These are phyloP conservation scores for Rozella allomycis DNA, from an alignment of 371 early-diverging fungal species.

Conservation along the genomic window DNA sequence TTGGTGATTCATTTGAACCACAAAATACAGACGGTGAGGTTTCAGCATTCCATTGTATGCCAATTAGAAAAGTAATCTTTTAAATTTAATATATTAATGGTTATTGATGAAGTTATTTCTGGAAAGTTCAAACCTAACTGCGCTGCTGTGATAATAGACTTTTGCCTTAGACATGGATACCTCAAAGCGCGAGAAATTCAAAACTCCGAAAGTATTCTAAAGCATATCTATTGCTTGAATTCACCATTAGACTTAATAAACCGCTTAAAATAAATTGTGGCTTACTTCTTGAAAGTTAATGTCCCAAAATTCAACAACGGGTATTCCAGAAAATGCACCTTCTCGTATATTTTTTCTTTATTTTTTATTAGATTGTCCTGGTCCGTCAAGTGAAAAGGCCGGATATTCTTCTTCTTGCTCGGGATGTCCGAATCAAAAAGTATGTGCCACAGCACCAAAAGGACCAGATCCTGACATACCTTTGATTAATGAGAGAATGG, in stretches of 20 bases:
- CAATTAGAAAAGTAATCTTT: constrained; percentile 25
- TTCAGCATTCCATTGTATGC: constrained; percentile 50
- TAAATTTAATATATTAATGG: too few species aligned
- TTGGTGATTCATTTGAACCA: constrained; percentile 39
- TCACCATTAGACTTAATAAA: too few species aligned
- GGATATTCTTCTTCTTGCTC: constrained; percentile 80
- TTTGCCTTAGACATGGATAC: constrained; percentile 49
- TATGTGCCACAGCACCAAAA: constrained; percentile 68
- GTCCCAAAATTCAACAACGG: too few species aligned
- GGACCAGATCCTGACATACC: constrained; percentile 75
- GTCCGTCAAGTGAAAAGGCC: constrained; percentile 66
- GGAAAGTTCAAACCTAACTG: constrained; percentile 75
- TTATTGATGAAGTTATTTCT: too few species aligned
- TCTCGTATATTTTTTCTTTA: too few species aligned
- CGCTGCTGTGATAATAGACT: constrained; percentile 55
- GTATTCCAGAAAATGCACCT: too few species aligned
- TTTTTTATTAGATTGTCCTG: too few species aligned
- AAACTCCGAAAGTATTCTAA: too few species aligned
- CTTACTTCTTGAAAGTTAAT: too few species aligned
- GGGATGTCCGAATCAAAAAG: constrained; percentile 89
- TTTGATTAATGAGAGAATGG: constrained; percentile 1
- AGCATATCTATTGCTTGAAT: too few species aligned
- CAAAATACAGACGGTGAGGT: constrained; percentile 72
- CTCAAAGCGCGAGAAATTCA: too few species aligned
- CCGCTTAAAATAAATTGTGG: too few species aligned